A percentile compares a stretch with the other conserved stretches of the same genome.
Evolutionary conservation across 305 asterid species (phyloP).

Genomic region (Fraxinus ornus): DNA sequence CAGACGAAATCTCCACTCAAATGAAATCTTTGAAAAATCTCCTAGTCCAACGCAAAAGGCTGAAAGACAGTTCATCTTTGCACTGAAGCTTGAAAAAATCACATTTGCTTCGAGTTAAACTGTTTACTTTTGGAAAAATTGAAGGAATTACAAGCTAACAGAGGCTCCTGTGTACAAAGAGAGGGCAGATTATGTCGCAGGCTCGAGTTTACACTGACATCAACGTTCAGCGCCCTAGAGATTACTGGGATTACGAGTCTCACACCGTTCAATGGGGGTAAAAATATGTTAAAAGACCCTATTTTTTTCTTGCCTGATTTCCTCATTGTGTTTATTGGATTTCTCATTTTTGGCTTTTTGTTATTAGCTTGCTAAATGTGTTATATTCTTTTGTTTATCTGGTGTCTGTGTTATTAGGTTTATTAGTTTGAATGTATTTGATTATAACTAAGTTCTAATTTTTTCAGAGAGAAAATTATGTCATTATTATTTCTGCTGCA

Average conservation of each 20-base stretch:
- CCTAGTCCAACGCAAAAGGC: no score
- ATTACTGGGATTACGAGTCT: constrained; percentile 71
- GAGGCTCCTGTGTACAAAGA: no score
- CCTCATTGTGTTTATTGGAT: not conserved
- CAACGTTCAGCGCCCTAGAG: constrained; percentile 62
- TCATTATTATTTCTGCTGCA: not conserved
- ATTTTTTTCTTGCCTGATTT: not conserved
- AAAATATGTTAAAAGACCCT: not conserved
- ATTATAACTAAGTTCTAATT: not conserved
- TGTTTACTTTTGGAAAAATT: no score
- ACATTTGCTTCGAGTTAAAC: no score
- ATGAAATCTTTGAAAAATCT: no score
- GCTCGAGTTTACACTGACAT: constrained; percentile 71
- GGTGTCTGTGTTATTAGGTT: not conserved
- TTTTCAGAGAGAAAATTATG: not conserved
- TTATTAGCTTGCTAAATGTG: not conserved
- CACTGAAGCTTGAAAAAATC: no score
- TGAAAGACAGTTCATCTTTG: no score
- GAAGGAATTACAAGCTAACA: no score
- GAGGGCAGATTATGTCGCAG: not conserved
- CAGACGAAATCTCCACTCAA: no score
- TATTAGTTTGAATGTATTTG: not conserved
- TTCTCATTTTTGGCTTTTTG: not conserved
- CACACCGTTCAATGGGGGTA: constrained; percentile 78
- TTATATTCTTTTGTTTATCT: not conserved